These are phyloP conservation scores for Oropetium thomaeum DNA, from an alignment of 176 grass and related monocot genomes.

Conservation along the genomic window DNA sequence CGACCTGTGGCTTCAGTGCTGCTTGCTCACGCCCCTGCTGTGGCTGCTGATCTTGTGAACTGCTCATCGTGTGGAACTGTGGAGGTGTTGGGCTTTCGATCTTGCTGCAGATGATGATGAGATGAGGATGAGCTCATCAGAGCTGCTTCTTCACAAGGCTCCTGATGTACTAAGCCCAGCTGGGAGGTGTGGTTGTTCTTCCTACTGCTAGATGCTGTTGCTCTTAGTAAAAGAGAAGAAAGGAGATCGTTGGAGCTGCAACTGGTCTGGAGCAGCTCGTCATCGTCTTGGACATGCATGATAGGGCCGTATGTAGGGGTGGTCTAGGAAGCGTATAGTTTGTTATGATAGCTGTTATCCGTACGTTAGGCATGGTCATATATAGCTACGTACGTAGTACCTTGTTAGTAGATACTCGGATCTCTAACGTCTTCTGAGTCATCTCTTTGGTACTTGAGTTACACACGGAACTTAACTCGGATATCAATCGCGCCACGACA, in stretches of 20 bases:
- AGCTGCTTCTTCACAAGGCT: slow-evolving; percentile 53
- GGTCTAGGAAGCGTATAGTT: slow-evolving; percentile 13
- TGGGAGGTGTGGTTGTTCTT: slow-evolving; percentile 43
- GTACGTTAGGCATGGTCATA: slow-evolving; percentile 12
- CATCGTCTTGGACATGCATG: slow-evolving; percentile 42
- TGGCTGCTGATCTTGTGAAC: neutral
- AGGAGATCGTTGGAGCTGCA: slow-evolving; percentile 17
- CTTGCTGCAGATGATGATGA: slow-evolving; percentile 35
- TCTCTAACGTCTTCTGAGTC: slow-evolving; percentile 20
- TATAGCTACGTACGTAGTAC: neutral
- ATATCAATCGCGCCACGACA: neutral
- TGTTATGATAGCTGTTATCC: slow-evolving; percentile 22
- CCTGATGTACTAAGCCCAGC: slow-evolving; percentile 41
- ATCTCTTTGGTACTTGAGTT: slow-evolving; percentile 61
- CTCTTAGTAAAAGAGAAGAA: neutral
- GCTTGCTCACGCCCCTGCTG: slow-evolving; percentile 12
- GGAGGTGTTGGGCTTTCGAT: slow-evolving; percentile 15
- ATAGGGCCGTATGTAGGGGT: neutral
- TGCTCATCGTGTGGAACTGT: slow-evolving; percentile 13
- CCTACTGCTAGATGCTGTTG: slow-evolving; percentile 30
- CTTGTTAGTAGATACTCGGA: no score
- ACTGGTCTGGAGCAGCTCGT: neutral
- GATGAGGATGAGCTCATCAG: no score
- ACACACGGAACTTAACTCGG: slow-evolving; percentile 33
- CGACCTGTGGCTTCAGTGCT: neutral